A percentile compares a stretch with the other conserved stretches of the same genome.
These are phyloP conservation scores for Delphinella strobiligena DNA, from an alignment of 2,329 filamentous ascomycete genomes.

Conservation along the genomic window DNA sequence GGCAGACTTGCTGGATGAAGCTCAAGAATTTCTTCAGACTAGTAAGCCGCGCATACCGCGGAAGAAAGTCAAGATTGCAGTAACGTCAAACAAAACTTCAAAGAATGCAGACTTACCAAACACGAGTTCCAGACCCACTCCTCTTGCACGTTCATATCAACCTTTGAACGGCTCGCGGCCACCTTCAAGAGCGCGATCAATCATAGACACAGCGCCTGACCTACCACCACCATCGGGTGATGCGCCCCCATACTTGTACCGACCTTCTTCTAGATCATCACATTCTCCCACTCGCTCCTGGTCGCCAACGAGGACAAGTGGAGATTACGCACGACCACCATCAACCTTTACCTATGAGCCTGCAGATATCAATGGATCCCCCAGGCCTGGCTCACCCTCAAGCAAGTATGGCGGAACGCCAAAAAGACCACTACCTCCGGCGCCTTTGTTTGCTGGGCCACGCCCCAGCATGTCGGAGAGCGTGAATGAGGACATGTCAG, in stretches of 20 bases:
- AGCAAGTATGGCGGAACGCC: conserved; percentile 82
- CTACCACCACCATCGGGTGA: conserved; percentile 48
- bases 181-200: conserved; percentile 35
- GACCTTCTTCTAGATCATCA: conserved; percentile 40
- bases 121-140: conserved; percentile 27
- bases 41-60: neutral
- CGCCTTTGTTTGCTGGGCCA: conserved; percentile 63
- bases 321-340: conserved; percentile 60
- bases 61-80: neutral
- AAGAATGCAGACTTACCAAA: conserved; percentile 18
- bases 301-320: conserved; percentile 40
- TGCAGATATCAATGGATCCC: conserved; percentile 76
- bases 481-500: conserved; percentile 27
- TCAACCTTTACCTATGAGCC: conserved; percentile 69
- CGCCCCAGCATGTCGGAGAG: conserved; percentile 33
- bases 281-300: conserved; percentile 41
- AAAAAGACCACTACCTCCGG: conserved; percentile 73
- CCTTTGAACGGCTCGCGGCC: conserved; percentile 32
- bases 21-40: too few relatives aligned
- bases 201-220: conserved; percentile 37
- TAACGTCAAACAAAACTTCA: neutral
- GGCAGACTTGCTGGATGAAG: neutral
- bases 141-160: conserved; percentile 36
- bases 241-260: conserved; percentile 52
- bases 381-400: conserved; percentile 80